Evolutionary conservation across 2,329 filamentous ascomycete genomes (phyloP).

Genomic region (Pyricularia pennisetigena): DNA sequence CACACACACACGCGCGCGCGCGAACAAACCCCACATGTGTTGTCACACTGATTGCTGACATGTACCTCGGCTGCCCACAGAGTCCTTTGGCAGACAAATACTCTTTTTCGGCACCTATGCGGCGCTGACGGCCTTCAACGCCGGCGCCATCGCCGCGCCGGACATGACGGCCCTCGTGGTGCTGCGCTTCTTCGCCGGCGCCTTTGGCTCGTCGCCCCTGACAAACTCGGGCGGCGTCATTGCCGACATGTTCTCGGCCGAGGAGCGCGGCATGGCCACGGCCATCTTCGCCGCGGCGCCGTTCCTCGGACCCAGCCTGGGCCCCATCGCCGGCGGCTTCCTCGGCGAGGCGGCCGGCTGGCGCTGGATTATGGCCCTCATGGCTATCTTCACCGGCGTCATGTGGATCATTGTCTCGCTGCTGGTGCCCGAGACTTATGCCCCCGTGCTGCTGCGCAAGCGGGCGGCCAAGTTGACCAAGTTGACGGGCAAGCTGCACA

Average conservation of each 20-base stretch:
- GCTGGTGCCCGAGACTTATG: slow-evolving; percentile 50
- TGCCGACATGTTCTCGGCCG: slow-evolving; percentile 47
- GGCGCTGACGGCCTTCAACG: slow-evolving; percentile 50
- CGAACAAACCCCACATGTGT: too few species aligned
- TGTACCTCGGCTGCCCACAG: slow-evolving; percentile 18
- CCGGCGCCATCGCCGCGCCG: slow-evolving; percentile 44
- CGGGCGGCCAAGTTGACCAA: slow-evolving; percentile 40
- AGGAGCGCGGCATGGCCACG: slow-evolving; percentile 46
- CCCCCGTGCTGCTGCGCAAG: slow-evolving; percentile 44
- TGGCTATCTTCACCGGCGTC: slow-evolving; percentile 52
- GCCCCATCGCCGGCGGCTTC: slow-evolving; percentile 60
- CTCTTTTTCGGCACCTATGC: slow-evolving; percentile 50
- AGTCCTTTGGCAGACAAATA: slow-evolving; percentile 49
- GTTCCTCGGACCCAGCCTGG: slow-evolving; percentile 53
- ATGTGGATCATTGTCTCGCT: slow-evolving; percentile 45
- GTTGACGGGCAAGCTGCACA: slow-evolving; percentile 45
- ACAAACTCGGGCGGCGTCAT: slow-evolving; percentile 55
- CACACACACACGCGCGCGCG: too few species aligned
- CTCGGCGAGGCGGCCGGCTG: slow-evolving; percentile 53
- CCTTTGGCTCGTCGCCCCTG: slow-evolving; percentile 51
- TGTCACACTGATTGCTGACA: not conserved
- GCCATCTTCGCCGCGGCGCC: slow-evolving; percentile 55
- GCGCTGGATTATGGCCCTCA: slow-evolving; percentile 60
- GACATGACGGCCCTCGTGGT: slow-evolving; percentile 51
- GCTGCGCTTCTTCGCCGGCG: slow-evolving; percentile 53